Conservation (phyloP, 2,329 filamentous ascomycete genomes). For the Fusarium praegraminearum region DNA sequence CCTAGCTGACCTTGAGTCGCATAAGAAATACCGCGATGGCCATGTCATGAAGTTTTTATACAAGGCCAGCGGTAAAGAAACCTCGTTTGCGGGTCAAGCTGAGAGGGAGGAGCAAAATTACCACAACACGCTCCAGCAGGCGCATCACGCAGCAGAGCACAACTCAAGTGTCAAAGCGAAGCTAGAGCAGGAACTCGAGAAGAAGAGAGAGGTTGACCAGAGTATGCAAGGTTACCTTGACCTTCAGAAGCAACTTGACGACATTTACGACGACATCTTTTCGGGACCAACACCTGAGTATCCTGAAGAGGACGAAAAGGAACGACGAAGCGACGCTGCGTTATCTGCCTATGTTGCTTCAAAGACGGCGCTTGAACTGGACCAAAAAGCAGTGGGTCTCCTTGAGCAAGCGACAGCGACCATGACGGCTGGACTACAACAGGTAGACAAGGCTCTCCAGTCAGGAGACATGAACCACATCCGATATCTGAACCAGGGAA, state of each 20-base stretch:
- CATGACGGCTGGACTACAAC: conserved; percentile 52
- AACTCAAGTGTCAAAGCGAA: conserved; percentile 56
- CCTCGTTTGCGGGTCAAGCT: conserved; percentile 56
- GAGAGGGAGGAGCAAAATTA: conserved; percentile 68
- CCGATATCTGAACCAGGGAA: conserved; percentile 28
- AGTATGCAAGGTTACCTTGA: conserved; percentile 52
- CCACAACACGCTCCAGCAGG: conserved; percentile 62
- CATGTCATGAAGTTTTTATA: conserved; percentile 64
- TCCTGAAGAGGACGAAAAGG: conserved; percentile 64
- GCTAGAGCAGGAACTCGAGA: conserved; percentile 55
- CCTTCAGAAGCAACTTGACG: conserved; percentile 62
- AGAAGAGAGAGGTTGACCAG: conserved; percentile 53
- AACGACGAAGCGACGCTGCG: conserved; percentile 53
- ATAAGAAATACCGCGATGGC: conserved; percentile 65
- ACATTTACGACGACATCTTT: conserved; percentile 65
- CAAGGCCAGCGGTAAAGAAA: conserved; percentile 62
- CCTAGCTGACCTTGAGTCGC: conserved; percentile 62
- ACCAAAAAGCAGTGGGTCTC: conserved; percentile 56
- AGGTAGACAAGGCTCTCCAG: conserved; percentile 58
- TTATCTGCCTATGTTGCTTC: conserved; percentile 54
- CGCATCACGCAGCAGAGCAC: conserved; percentile 59
- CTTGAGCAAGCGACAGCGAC: conserved; percentile 53
- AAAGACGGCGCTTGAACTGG: conserved; percentile 53
- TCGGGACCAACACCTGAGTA: conserved; percentile 64
- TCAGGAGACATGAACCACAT: conserved; percentile 49